These are phyloP conservation scores for Xylaria sp. DNA, from an alignment of 2,329 filamentous ascomycete species.

Conservation along the genomic window DNA sequence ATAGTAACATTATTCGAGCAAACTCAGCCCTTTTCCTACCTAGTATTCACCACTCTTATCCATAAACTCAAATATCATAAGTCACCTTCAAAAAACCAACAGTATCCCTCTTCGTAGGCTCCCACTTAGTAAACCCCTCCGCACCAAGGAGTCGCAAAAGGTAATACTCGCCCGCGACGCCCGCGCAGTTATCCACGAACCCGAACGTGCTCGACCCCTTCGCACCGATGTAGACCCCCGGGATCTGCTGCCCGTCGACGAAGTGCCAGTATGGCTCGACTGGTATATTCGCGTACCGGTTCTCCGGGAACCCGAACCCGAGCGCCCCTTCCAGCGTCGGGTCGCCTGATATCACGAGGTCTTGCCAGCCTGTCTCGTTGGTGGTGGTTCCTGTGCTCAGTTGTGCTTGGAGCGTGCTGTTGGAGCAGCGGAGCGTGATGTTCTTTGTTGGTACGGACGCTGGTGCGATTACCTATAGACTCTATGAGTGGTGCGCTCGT, in stretches of 20 bases:
- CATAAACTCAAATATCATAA: slow-evolving; percentile 16
- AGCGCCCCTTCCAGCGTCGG: slow-evolving; percentile 34
- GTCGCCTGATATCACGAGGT: slow-evolving; percentile 36
- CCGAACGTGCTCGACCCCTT: slow-evolving; percentile 30
- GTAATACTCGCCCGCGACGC: slow-evolving; percentile 35
- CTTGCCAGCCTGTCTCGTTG: slow-evolving; percentile 26
- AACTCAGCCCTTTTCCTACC: not conserved
- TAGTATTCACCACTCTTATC: not conserved
- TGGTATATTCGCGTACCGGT: slow-evolving; percentile 26
- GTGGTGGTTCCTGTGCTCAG: slow-evolving; percentile 13
- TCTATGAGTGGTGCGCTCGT: slow-evolving; percentile 9
- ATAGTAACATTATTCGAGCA: not conserved
- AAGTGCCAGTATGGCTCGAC: slow-evolving; percentile 38
- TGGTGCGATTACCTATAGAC: slow-evolving; percentile 30
- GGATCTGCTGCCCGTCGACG: slow-evolving; percentile 34
- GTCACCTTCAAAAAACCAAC: slow-evolving; percentile 34
- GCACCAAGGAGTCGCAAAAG: slow-evolving; percentile 34
- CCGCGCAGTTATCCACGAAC: slow-evolving; percentile 33
- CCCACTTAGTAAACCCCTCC: slow-evolving; percentile 26
- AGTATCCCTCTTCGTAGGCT: slow-evolving; percentile 29
- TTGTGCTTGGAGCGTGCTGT: slow-evolving; percentile 34
- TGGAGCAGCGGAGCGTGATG: slow-evolving; percentile 35
- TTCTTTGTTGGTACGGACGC: slow-evolving; percentile 21
- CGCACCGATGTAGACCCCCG: slow-evolving; percentile 34
- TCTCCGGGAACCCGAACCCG: slow-evolving; percentile 34